These are phyloP conservation scores for Arthromyces matolae DNA, from an alignment of 768 basidiomycete species.

Conservation along the genomic window DNA sequence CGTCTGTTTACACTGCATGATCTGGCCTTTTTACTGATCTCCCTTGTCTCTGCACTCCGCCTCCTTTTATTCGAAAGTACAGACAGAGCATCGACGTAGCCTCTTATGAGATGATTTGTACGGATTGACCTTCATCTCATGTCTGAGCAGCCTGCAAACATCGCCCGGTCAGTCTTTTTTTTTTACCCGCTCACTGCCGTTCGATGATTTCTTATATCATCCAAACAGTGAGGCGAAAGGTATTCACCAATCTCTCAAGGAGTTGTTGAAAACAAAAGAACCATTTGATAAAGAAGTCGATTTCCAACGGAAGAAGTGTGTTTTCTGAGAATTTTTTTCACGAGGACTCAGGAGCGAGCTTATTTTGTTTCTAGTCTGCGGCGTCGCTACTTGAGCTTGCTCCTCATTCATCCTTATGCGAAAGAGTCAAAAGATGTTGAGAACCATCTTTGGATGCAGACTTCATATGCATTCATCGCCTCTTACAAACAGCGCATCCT, in stretches of 20 bases:
- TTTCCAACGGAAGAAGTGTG: conserved; percentile 82
- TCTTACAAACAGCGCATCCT: conserved; percentile 76
- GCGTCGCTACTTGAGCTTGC: conserved; percentile 62
- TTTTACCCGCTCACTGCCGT: conserved; percentile 16
- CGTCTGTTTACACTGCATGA: conserved; percentile 14
- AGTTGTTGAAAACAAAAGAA: conserved; percentile 64
- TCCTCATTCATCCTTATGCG: conserved; percentile 65
- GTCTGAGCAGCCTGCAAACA: conserved; percentile 40
- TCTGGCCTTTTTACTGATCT: conserved; percentile 16
- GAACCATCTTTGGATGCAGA: conserved; percentile 89
- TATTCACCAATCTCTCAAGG: conserved; percentile 72
- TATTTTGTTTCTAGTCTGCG: conserved; percentile 51
- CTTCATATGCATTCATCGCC: conserved; percentile 81
- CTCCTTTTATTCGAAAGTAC: background rate
- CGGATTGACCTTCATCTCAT: conserved; percentile 29
- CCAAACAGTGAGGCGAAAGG: conserved; percentile 69
- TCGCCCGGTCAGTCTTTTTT: conserved; percentile 44
- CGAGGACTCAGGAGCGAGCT: conserved; percentile 14
- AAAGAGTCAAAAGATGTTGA: conserved; percentile 77
- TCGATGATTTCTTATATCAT: conserved; percentile 13
- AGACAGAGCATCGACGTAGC: conserved; percentile 5
- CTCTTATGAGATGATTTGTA: conserved; percentile 31
- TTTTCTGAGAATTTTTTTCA: conserved; percentile 13
- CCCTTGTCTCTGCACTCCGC: conserved; percentile 4
- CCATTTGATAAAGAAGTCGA: conserved; percentile 88